Evolutionary conservation across 2,329 filamentous ascomycete species (phyloP).

Genomic region (Verticillium dahliae): DNA sequence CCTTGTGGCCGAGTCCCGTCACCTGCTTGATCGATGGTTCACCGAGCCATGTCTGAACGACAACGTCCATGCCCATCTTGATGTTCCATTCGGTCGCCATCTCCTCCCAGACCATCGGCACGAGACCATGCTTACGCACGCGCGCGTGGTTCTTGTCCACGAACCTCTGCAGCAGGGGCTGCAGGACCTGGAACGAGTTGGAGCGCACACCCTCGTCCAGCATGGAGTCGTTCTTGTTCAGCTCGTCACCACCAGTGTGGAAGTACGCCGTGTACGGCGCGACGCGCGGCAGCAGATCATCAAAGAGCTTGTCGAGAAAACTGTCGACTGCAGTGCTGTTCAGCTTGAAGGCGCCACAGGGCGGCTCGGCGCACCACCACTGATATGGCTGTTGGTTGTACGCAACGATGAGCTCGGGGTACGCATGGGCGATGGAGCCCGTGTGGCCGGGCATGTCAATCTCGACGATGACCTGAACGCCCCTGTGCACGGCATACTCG

Average conservation of each 20-base stretch:
- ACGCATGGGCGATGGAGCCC: slow-evolving; percentile 55
- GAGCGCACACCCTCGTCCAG: slow-evolving; percentile 68
- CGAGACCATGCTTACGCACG: slow-evolving; percentile 56
- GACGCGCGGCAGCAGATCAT: slow-evolving; percentile 70
- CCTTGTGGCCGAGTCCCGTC: slow-evolving; percentile 59
- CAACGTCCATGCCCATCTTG: slow-evolving; percentile 60
- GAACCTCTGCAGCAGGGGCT: slow-evolving; percentile 72
- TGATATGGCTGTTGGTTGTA: slow-evolving; percentile 51
- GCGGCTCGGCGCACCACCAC: slow-evolving; percentile 55
- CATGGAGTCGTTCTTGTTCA: slow-evolving; percentile 68
- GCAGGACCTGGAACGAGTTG: slow-evolving; percentile 57
- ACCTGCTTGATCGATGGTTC: slow-evolving; percentile 54
- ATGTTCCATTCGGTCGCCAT: slow-evolving; percentile 75
- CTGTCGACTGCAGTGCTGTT: slow-evolving; percentile 63
- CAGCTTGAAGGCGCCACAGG: slow-evolving; percentile 67
- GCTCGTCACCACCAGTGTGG: slow-evolving; percentile 83
- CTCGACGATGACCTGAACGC: slow-evolving; percentile 67
- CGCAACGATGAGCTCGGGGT: slow-evolving; percentile 67
- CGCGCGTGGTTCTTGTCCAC: slow-evolving; percentile 63
- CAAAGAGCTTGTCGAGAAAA: slow-evolving; percentile 67
- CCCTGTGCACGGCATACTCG: slow-evolving; percentile 60
- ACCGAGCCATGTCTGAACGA: slow-evolving; percentile 75
- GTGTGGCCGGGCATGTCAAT: slow-evolving; percentile 81
- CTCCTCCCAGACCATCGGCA: slow-evolving; percentile 83
- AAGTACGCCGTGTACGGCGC: slow-evolving; percentile 67